Conservation (phyloP, 1,139 yeast genomes). For the Tardiomyces blankii region DNA sequence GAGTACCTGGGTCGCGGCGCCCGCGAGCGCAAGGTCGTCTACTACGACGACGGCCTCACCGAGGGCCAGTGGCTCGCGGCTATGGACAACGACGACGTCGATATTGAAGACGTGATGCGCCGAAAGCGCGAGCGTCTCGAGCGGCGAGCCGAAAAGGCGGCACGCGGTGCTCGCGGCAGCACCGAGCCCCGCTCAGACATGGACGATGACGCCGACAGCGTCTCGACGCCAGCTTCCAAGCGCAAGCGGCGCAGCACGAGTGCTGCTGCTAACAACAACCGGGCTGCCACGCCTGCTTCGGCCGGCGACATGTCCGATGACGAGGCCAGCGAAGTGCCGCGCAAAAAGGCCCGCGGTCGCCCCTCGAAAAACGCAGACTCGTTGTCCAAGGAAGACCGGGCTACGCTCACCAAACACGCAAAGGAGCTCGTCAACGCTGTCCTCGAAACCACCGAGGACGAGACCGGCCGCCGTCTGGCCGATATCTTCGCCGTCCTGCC, state of each 20-base stretch:
- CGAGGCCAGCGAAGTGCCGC: constrained; percentile 6
- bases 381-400: constrained; percentile 27
- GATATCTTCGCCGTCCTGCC: constrained; percentile 63
- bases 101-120: constrained; percentile 59
- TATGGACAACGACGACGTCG: constrained; percentile 54
- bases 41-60: constrained; percentile 85
- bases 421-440: constrained; percentile 15
- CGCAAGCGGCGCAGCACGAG: neutral
- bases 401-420: constrained; percentile 15
- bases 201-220: neutral
- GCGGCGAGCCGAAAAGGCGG: constrained; percentile 11
- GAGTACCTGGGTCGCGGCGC: constrained; percentile 54
- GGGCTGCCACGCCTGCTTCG: constrained; percentile 1
- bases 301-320: constrained; percentile 6
- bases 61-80: constrained; percentile 90
- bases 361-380: constrained; percentile 21
- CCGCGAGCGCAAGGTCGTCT: constrained; percentile 71
- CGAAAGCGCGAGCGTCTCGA: constrained; percentile 45
- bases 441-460: constrained; percentile 16
- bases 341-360: constrained; percentile 21
- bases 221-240: neutral
- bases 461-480: constrained; percentile 25
- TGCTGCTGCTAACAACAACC: neutral
- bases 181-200: neutral
- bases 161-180: constrained; percentile 5